Percentiles rank a stretch among this genome's conserved stretches.
These are phyloP conservation scores for Danielozyma ontarioensis DNA, from an alignment of 805 yeast species.

Conservation along the genomic window DNA sequence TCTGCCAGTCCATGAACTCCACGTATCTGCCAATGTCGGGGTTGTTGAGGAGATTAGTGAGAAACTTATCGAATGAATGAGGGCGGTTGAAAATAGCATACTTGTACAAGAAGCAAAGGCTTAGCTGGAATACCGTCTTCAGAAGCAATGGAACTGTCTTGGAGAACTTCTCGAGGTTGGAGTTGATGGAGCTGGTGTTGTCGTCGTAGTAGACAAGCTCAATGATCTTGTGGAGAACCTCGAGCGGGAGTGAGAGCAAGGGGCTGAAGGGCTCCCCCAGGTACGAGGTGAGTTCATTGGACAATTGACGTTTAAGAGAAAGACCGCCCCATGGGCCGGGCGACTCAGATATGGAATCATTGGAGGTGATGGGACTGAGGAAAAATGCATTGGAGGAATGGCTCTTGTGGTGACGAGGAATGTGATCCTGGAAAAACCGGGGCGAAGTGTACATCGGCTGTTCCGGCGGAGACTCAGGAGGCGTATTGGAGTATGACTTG, in stretches of 20 bases:
- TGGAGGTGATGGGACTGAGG: slow-evolving; percentile 7
- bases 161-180: slow-evolving; percentile 47
- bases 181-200: slow-evolving; percentile 46
- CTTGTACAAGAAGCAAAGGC: slow-evolving; percentile 54
- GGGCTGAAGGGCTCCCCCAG: slow-evolving; percentile 7
- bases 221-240: slow-evolving; percentile 49
- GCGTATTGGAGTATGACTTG: too few species aligned
- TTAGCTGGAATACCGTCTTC: slow-evolving; percentile 52
- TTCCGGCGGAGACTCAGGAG: background rate
- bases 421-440: too few species aligned
- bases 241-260: slow-evolving; percentile 45
- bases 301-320: background rate
- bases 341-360: slow-evolving; percentile 2
- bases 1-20: slow-evolving; percentile 77
- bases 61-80: slow-evolving; percentile 67
- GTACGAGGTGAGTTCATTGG: background rate
- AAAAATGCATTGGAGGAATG: slow-evolving; percentile 1
- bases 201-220: slow-evolving; percentile 53
- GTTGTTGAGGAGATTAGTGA: slow-evolving; percentile 46
- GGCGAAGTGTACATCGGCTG: too few species aligned
- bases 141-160: slow-evolving; percentile 52
- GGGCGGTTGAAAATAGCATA: slow-evolving; percentile 77
- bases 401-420: too few species aligned
- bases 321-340: too few species aligned
- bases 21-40: slow-evolving; percentile 55